These are phyloP conservation scores for Agaricus bisporus DNA, from an alignment of 768 basidiomycete species.

Conservation along the genomic window DNA sequence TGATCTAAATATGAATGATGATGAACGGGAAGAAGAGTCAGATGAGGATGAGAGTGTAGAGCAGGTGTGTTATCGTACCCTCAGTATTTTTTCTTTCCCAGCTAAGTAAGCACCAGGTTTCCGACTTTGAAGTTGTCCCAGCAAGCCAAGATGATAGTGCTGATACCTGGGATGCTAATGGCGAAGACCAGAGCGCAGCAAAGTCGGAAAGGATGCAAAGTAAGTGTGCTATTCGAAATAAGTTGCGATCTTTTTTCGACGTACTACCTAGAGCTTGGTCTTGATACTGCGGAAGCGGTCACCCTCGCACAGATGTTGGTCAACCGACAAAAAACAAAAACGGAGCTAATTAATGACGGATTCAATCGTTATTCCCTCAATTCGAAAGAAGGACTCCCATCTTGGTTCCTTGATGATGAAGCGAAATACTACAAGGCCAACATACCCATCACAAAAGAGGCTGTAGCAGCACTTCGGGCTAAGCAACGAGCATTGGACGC, in stretches of 20 bases:
- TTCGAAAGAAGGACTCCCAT: slow-evolving; percentile 85
- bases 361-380: slow-evolving; percentile 93
- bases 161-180: slow-evolving; percentile 77
- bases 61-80: not conserved
- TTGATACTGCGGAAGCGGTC: slow-evolving; percentile 85
- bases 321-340: slow-evolving; percentile 85
- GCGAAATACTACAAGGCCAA: slow-evolving; percentile 89
- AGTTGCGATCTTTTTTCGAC: not conserved
- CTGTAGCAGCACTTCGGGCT: slow-evolving; percentile 74
- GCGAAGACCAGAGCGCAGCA: slow-evolving; percentile 66
- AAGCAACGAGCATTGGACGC: slow-evolving; percentile 94
- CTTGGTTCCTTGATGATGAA: slow-evolving; percentile 98
- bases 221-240: slow-evolving; percentile 28
- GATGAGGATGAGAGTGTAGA: slow-evolving; percentile 21
- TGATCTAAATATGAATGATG: slow-evolving; percentile 18
- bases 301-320: slow-evolving; percentile 88
- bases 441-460: slow-evolving; percentile 96
- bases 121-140: slow-evolving; percentile 70
- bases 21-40: slow-evolving; percentile 22
- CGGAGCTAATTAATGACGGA: slow-evolving; percentile 87
- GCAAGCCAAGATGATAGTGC: slow-evolving; percentile 52
- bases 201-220: slow-evolving; percentile 64
- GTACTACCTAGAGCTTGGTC: slow-evolving; percentile 39
- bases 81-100: not conserved
- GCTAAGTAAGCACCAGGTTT: not conserved